phyloP scores from a whole-genome alignment of 2,329 filamentous ascomycete species.

The Harringtonia lauricola region DNA sequence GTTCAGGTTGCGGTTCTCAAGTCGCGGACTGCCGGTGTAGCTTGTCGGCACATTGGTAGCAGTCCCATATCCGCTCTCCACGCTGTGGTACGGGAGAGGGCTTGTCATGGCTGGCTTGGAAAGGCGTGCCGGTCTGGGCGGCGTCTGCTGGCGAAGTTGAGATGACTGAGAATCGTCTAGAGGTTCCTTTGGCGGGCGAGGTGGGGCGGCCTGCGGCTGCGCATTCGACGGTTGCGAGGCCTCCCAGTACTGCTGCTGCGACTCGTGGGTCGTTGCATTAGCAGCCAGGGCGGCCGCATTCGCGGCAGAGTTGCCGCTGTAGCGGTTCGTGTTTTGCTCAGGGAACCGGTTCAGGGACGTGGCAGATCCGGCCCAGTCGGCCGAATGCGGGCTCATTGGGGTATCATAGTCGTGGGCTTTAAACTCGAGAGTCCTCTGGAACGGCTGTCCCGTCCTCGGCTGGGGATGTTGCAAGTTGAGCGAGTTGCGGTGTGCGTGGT shows the following conservation, averaged over 20 bases:
- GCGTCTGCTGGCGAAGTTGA: constrained; percentile 28
- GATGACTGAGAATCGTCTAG: constrained; percentile 31
- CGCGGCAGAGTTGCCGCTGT: constrained; percentile 32
- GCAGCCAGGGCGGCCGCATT: not conserved
- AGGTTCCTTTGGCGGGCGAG: constrained; percentile 53
- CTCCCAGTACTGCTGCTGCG: constrained; percentile 32
- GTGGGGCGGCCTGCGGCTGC: constrained; percentile 26
- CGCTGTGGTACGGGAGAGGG: constrained; percentile 44
- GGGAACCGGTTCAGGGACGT: constrained; percentile 46
- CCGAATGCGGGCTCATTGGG: constrained; percentile 47
- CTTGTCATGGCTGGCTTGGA: constrained; percentile 42
- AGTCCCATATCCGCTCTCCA: constrained; percentile 43
- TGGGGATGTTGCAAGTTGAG: constrained; percentile 72
- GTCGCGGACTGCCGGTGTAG: constrained; percentile 40
- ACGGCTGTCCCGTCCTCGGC: constrained; percentile 61
- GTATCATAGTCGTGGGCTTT: constrained; percentile 56
- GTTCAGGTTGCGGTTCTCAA: constrained; percentile 47
- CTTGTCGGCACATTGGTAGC: constrained; percentile 28
- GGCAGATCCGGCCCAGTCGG: constrained; percentile 51
- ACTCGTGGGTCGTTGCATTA: constrained; percentile 7
- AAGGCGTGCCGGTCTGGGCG: constrained; percentile 34
- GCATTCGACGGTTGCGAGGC: constrained; percentile 29
- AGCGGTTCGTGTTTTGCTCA: constrained; percentile 31
- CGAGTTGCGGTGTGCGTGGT: constrained; percentile 72
- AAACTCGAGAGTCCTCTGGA: constrained; percentile 62